Evolutionary conservation across 2,329 filamentous ascomycete genomes (phyloP).

Genomic region (Colletotrichum kahawae): DNA sequence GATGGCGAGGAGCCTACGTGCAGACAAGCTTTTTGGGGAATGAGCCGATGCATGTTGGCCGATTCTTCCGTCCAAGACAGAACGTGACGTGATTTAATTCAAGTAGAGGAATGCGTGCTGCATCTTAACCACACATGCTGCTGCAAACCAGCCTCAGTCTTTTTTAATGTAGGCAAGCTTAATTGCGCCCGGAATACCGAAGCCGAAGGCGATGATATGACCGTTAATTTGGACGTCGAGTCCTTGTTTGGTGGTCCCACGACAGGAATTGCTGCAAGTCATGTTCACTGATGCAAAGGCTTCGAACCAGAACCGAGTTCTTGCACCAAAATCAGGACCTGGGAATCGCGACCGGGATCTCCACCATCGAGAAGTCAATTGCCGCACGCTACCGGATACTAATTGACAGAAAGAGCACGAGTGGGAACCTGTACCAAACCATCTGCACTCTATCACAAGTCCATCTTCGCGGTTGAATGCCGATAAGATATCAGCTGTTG

Average conservation of each 20-base stretch:
- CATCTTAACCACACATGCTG: not conserved
- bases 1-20: not conserved
- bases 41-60: not conserved
- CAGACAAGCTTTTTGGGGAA: not conserved
- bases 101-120: not conserved
- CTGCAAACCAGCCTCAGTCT: not conserved
- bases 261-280: too few species aligned
- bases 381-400: not conserved
- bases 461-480: not conserved
- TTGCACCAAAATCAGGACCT: too few species aligned
- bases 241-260: not conserved
- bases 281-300: not conserved
- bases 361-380: not conserved
- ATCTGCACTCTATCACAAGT: not conserved
- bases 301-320: not conserved
- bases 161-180: not conserved
- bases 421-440: not conserved
- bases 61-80: not conserved
- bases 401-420: not conserved
- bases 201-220: not conserved
- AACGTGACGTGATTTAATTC: not conserved
- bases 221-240: not conserved
- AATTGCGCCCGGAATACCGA: not conserved
- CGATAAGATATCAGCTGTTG: not conserved
- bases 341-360: not conserved